A percentile compares a stretch with the other conserved stretches of the same genome.
Conservation (phyloP, 352 stramenopile genomes). For the Globisporangium rhizosaccharum region DNA sequence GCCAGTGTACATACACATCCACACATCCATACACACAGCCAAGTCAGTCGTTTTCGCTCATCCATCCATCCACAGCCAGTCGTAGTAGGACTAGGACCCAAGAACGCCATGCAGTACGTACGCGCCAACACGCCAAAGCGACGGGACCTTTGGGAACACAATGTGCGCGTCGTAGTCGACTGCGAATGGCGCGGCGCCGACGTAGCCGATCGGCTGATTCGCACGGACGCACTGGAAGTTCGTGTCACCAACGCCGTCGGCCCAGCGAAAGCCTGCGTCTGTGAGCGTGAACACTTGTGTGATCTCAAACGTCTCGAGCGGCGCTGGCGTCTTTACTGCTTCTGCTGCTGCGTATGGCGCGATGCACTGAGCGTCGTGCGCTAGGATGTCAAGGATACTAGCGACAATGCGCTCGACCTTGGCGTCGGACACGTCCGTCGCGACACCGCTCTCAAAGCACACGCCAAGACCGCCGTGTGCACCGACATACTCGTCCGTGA, state of each 20-base stretch:
- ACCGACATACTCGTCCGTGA: constrained; percentile 73
- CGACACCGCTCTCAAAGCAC: constrained; percentile 65
- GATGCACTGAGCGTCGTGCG: constrained; percentile 32
- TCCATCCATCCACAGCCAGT: background rate
- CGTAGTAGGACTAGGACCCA: background rate
- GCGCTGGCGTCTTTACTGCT: background rate
- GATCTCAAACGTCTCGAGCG: constrained; percentile 33
- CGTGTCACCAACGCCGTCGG: constrained; percentile 36
- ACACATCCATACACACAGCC: background rate
- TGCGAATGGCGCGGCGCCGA: constrained; percentile 29
- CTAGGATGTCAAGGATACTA: constrained; percentile 45
- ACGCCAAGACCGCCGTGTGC: constrained; percentile 49
- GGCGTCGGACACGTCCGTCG: constrained; percentile 37
- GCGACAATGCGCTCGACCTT: constrained; percentile 40
- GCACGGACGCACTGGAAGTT: constrained; percentile 57
- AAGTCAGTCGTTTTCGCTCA: too few species aligned
- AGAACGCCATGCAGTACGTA: constrained; percentile 21
- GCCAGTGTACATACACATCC: background rate
- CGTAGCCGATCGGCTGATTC: constrained; percentile 37
- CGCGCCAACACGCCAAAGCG: constrained; percentile 50
- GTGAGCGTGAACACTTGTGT: constrained; percentile 64
- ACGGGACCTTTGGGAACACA: constrained; percentile 60
- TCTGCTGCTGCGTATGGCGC: constrained; percentile 9
- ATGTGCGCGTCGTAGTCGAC: constrained; percentile 60
- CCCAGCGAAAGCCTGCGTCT: constrained; percentile 46